Base-by-base conservation (phyloP, 495 filamentous ascomycete genomes). In the Jackrogersella minutella region DNA sequence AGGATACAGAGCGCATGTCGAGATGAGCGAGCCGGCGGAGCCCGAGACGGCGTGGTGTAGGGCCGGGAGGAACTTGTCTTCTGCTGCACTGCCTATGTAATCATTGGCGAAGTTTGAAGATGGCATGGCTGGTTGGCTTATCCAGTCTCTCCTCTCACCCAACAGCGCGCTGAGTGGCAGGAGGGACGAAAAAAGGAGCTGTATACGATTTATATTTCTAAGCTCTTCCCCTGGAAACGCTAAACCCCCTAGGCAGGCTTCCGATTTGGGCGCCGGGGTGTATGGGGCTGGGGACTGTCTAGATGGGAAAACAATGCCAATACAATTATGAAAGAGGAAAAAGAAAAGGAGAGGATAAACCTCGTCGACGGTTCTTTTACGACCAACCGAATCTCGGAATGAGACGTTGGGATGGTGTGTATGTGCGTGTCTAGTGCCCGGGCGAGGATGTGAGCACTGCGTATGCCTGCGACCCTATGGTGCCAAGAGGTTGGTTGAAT, bases 41-140 rank as follows among this genome's bases (percentile, higher is more conserved):
- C 93, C 93, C 14, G 93, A 90, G 17, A 91, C 73, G 49, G 94
- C 93, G 80, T 97, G 94, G 16, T 91, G 91, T n/a, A 96, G 79
- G 4, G 91, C 90, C 52, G 93, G 91, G n/a, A 97, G 85, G 6
- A 86, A 84, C 64, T 75, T 74, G 65, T 76, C 64, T 53, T 57
- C 36, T 54, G 61, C 34, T 49, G 58, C 17, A 34, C 30, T 41
- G 51, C 31, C 43, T 22, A 30, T 53, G 16, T 28, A 52, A 36
- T 51, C 46, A 59, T 60, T 61, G 50, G 66, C 31, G 34, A 49
- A 24, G 16, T 36, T 60, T 56, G 56, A 34, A n/a, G 60, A 56
- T 41, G 66, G 56, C 66, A 69, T 69, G 49, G 41, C 55, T 66
- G 33, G 40, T 24, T 54, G 24, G 49, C 16, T n/a, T 52, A 49